A percentile compares a stretch with the other conserved stretches of the same genome.
Evolutionary conservation across 2,329 filamentous ascomycete species (phyloP).

Genomic region (Emmonsiellopsis sp.): DNA sequence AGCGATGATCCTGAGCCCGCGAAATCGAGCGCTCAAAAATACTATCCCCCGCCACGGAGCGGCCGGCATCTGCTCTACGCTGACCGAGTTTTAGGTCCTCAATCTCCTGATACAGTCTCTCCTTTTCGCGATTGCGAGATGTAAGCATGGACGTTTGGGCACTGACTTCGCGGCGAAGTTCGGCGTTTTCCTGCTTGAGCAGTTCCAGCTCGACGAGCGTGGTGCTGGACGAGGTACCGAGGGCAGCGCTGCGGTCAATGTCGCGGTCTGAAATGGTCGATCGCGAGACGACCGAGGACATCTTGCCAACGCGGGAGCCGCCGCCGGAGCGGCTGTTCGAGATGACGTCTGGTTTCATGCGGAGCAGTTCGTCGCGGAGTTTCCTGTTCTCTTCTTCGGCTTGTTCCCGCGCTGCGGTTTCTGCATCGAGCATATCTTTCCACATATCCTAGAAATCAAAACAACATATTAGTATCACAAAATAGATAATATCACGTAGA

Average conservation of each 20-base stretch:
- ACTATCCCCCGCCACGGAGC: conserved; percentile 67
- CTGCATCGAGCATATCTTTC: conserved; percentile 89
- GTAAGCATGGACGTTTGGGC: conserved; percentile 97
- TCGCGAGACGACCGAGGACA: conserved; percentile 31
- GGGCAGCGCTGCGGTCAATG: conserved; percentile 32
- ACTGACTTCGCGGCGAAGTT: conserved; percentile 81
- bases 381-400: conserved; percentile 79
- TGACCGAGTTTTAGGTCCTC: conserved; percentile 89
- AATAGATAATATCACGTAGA: not conserved
- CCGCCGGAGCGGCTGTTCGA: conserved; percentile 18
- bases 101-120: conserved; percentile 90
- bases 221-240: conserved; percentile 52
- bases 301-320: conserved; percentile 24
- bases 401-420: conserved; percentile 80
- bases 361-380: conserved; percentile 74
- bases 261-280: conserved; percentile 29
- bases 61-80: conserved; percentile 55
- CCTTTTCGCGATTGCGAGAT: conserved; percentile 88
- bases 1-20: conserved; percentile 63
- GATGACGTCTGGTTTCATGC: conserved; percentile 38
- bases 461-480: not conserved
- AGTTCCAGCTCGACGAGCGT: conserved; percentile 76
- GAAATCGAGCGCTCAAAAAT: conserved; percentile 92
- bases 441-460: conserved; percentile 63
- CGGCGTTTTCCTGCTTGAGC: conserved; percentile 83